A percentile compares a stretch with the other conserved stretches of the same genome.
Evolutionary conservation across 768 basidiomycete species (phyloP).

Genomic region (Leccinum aurantiacum): DNA sequence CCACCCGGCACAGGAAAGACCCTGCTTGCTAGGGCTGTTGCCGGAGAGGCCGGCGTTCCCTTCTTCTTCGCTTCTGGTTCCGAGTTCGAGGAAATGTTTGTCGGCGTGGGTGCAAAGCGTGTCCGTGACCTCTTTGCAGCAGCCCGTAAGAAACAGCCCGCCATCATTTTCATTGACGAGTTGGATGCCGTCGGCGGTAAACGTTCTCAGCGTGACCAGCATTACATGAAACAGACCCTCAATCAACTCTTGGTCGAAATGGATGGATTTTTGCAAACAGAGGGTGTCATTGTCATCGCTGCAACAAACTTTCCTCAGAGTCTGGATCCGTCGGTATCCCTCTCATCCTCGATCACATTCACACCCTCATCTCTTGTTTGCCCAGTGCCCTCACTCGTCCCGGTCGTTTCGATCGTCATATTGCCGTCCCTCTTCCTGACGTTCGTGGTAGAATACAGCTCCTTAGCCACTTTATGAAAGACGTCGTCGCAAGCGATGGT

Average conservation of each 20-base stretch:
- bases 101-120: slow-evolving; percentile 92
- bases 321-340: slow-evolving; percentile 72
- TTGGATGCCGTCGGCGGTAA: slow-evolving; percentile 92
- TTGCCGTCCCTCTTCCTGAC: slow-evolving; percentile 93
- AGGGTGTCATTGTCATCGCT: slow-evolving; percentile 94
- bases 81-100: slow-evolving; percentile 98
- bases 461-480: slow-evolving; percentile 85
- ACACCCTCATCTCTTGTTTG: slow-evolving; percentile 14
- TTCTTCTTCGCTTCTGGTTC: slow-evolving; percentile 97
- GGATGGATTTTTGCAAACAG: slow-evolving; percentile 92
- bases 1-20: slow-evolving; percentile 83
- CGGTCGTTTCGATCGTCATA: slow-evolving; percentile 92
- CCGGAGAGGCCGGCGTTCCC: slow-evolving; percentile 96
- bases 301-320: slow-evolving; percentile 98
- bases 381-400: slow-evolving; percentile 89
- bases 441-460: slow-evolving; percentile 93
- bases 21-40: slow-evolving; percentile 93
- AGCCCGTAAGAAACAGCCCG: slow-evolving; percentile 91
- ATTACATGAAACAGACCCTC: slow-evolving; percentile 90
- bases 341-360: slow-evolving; percentile 2
- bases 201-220: slow-evolving; percentile 78
- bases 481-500: slow-evolving; percentile 65
- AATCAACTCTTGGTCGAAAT: slow-evolving; percentile 97
- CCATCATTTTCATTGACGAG: slow-evolving; percentile 99
- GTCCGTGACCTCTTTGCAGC: slow-evolving; percentile 93